Percentiles rank a stretch among this genome's conserved stretches.
Conservation (phyloP, 176 grass and related monocot species). For the Juncus effusus region DNA sequence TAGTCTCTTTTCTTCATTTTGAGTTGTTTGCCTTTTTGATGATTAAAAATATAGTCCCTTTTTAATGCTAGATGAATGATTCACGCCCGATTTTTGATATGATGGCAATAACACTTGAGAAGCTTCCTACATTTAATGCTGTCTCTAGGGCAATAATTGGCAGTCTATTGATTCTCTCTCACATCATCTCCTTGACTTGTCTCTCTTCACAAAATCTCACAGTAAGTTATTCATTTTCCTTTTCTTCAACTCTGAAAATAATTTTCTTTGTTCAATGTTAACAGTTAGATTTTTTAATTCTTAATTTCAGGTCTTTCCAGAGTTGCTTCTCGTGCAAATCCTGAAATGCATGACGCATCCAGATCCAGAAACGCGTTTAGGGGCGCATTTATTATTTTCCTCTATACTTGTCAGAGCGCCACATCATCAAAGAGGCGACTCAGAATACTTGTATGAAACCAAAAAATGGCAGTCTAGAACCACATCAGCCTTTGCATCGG, state of each 20-base stretch:
- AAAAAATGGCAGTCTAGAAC: conserved; percentile 85
- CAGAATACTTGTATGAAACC: conserved; percentile 83
- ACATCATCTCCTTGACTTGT: conserved; percentile 83
- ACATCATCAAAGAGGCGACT: conserved; percentile 64
- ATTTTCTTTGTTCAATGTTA: background rate
- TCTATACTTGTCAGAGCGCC: conserved; percentile 62
- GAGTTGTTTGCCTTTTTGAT: background rate
- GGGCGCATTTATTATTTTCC: conserved; percentile 84
- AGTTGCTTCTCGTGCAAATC: conserved; percentile 79
- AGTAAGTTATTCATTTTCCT: conserved; percentile 31
- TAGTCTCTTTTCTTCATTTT: background rate
- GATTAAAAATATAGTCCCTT: conserved; percentile 8
- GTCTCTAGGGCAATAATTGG: conserved; percentile 80
- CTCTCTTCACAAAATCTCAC: conserved; percentile 43
- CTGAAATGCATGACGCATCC: conserved; percentile 84
- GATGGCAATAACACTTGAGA: conserved; percentile 84
- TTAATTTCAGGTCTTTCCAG: conserved; percentile 81
- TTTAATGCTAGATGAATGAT: conserved; percentile 59
- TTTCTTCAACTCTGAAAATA: background rate
- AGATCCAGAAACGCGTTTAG: conserved; percentile 83
- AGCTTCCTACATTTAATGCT: conserved; percentile 48
- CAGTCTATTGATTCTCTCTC: conserved; percentile 88
- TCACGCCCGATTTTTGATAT: conserved; percentile 71
- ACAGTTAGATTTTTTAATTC: background rate
- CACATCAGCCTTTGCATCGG: conserved; percentile 95